Conservation (phyloP, 805 yeast genomes). For the Wickerhamiella allomyrinae region DNA sequence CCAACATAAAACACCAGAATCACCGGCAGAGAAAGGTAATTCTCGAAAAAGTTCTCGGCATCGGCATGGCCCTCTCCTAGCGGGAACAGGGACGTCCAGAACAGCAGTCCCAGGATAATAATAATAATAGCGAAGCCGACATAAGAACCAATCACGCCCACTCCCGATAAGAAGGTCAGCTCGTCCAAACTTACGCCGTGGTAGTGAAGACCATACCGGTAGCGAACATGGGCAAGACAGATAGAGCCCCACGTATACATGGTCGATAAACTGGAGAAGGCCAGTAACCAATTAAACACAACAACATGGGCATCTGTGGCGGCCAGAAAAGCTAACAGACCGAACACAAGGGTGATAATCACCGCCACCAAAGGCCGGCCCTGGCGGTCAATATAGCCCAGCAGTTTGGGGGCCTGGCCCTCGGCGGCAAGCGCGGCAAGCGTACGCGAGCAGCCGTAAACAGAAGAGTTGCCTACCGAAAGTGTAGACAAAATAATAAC, state of each 20-base stretch:
- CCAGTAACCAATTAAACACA: constrained; percentile 62
- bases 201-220: constrained; percentile 42
- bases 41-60: constrained; percentile 35
- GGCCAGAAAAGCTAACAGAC: constrained; percentile 46
- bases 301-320: constrained; percentile 37
- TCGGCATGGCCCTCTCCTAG: constrained; percentile 24
- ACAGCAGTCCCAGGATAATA: constrained; percentile 45
- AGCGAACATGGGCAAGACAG: constrained; percentile 52
- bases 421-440: constrained; percentile 52
- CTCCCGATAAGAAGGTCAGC: constrained; percentile 41
- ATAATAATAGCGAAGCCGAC: constrained; percentile 39
- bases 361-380: constrained; percentile 73
- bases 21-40: constrained; percentile 37
- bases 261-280: constrained; percentile 67
- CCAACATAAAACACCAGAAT: constrained; percentile 32
- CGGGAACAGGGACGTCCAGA: constrained; percentile 54
- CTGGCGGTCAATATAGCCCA: constrained; percentile 56
- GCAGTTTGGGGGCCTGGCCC: constrained; percentile 44
- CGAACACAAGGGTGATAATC: constrained; percentile 31
- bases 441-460: constrained; percentile 57
- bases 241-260: constrained; percentile 70
- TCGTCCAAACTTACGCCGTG: constrained; percentile 58
- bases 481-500: constrained; percentile 54
- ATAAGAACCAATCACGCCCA: constrained; percentile 45
- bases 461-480: constrained; percentile 62